Conservation (phyloP, 768 basidiomycete genomes). For the Glaciozyma martinii region DNA sequence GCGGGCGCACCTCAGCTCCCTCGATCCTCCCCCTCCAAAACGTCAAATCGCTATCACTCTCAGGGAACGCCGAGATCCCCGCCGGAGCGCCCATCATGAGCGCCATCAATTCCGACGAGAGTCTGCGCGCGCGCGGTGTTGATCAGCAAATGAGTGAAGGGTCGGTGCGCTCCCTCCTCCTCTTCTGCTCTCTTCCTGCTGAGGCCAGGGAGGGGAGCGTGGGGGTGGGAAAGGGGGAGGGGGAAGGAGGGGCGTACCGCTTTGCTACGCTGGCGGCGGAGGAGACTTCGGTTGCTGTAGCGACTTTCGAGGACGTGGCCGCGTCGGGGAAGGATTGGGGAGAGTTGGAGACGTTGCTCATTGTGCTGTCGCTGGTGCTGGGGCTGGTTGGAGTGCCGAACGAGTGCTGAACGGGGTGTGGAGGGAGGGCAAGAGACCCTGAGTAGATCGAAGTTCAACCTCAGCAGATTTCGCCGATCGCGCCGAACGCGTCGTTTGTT, state of each 20-base stretch:
- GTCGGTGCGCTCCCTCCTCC: neutral
- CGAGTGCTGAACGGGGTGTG: too few relatives aligned
- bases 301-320: neutral
- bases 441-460: too few relatives aligned
- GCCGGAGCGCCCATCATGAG: slow-evolving; percentile 28
- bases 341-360: neutral
- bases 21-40: slow-evolving; percentile 87
- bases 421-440: too few relatives aligned
- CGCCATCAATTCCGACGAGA: slow-evolving; percentile 30
- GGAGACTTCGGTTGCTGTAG: neutral
- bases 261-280: slow-evolving; percentile 21
- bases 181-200: neutral
- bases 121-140: slow-evolving; percentile 1
- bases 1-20: slow-evolving; percentile 42
- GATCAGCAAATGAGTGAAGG: neutral
- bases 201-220: neutral
- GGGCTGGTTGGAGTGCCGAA: too few relatives aligned
- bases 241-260: slow-evolving; percentile 7
- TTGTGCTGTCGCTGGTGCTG: neutral
- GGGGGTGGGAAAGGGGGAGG: neutral
- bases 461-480: too few relatives aligned
- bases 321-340: neutral
- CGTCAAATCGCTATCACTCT: slow-evolving; percentile 73
- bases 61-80: slow-evolving; percentile 67
- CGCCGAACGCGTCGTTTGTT: too few relatives aligned